Evolutionary conservation across 2,329 filamentous ascomycete species (phyloP).

Genomic region (Epichloe hybrida): DNA sequence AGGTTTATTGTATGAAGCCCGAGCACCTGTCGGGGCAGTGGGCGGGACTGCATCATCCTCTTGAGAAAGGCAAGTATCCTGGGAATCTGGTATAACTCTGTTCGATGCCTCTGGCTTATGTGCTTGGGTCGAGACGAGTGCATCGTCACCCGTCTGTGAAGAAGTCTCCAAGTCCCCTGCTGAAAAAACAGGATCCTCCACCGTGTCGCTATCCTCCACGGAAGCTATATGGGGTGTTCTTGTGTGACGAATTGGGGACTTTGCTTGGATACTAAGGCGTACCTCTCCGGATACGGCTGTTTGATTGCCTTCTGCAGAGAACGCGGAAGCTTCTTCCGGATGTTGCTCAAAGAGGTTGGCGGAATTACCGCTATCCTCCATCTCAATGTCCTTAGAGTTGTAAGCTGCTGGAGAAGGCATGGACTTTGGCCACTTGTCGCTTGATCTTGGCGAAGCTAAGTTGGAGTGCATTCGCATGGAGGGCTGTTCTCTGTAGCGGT

Average conservation of each 20-base stretch:
- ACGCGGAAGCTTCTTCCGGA: constrained; percentile 3
- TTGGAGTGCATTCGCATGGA: not conserved
- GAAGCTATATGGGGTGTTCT: not conserved
- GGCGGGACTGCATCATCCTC: not conserved
- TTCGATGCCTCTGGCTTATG: not conserved
- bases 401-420: not conserved
- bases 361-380: not conserved
- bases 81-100: constrained; percentile 16
- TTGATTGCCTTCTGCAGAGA: not conserved
- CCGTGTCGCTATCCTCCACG: constrained; percentile 5
- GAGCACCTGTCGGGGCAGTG: not conserved
- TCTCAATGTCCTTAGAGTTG: not conserved
- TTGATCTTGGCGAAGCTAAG: constrained; percentile 2
- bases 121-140: not conserved
- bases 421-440: constrained; percentile 1
- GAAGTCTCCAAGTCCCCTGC: not conserved
- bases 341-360: constrained; percentile 5
- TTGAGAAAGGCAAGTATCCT: constrained; percentile 12
- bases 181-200: constrained; percentile 4
- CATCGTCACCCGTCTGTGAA: constrained; percentile 5
- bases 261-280: not conserved
- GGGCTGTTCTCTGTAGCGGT: constrained; percentile 10
- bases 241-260: not conserved
- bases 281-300: not conserved
- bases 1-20: not conserved